Percentiles rank a stretch among this genome's conserved stretches.
Evolutionary conservation across 441 rosid species (phyloP).

Genomic region (Sinapis alba): DNA sequence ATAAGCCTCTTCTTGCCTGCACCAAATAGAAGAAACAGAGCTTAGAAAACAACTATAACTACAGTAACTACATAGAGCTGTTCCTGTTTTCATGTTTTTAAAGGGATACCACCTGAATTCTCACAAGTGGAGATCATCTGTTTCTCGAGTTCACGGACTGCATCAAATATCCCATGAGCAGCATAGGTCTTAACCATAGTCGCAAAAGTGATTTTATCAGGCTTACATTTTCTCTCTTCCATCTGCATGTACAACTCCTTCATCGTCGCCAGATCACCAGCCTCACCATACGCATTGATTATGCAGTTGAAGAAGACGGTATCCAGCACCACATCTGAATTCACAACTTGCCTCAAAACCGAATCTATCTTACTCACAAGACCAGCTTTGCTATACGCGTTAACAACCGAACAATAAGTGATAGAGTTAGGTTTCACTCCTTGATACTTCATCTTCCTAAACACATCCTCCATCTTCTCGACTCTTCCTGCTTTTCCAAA

Average conservation of each 20-base stretch:
- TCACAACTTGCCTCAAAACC: constrained; percentile 71
- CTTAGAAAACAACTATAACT: background rate
- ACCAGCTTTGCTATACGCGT: constrained; percentile 67
- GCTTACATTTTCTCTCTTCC: constrained; percentile 70
- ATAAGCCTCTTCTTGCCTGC: constrained; percentile 34
- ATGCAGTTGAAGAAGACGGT: constrained; percentile 78
- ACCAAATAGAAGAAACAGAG: constrained; percentile 16
- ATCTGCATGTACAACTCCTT: constrained; percentile 56
- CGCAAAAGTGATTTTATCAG: constrained; percentile 67
- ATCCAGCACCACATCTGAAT: constrained; percentile 76
- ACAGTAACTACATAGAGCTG: background rate
- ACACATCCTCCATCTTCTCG: constrained; percentile 67
- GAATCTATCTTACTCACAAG: constrained; percentile 63
- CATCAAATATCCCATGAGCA: constrained; percentile 69
- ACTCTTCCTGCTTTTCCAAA: constrained; percentile 69
- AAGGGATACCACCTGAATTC: constrained; percentile 46
- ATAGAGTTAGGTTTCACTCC: constrained; percentile 82
- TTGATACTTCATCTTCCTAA: constrained; percentile 67
- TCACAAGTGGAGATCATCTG: constrained; percentile 46
- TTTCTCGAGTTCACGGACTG: constrained; percentile 56
- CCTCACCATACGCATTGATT: constrained; percentile 74
- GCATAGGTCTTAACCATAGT: constrained; percentile 71
- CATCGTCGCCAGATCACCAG: constrained; percentile 74
- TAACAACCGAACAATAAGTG: constrained; percentile 76
- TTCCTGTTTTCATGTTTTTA: background rate